Base-by-base conservation (phyloP, 1,139 yeast genomes). In the Suhomyces wounanorum region DNA sequence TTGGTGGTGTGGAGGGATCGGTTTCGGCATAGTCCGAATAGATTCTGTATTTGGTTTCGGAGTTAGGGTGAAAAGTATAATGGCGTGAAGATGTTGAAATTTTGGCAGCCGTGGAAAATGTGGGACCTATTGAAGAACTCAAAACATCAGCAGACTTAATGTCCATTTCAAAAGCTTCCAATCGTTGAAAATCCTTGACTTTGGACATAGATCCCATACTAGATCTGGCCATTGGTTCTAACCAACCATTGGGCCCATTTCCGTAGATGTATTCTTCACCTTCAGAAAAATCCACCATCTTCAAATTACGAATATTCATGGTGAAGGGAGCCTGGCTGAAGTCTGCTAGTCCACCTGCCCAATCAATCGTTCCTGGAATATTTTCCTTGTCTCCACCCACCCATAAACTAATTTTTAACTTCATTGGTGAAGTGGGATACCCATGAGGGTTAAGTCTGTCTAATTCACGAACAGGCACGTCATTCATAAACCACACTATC, bases 301-400 rank as follows among this genome's bases (percentile, higher is more conserved):
- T 46, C 13, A 75, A 51, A 47, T 68, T 64, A 35, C 57, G 62
- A 1, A 71, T 64, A 23, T 51, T 49, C 79, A 75, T 75, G 5
- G 57, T 48, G 49, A 67, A 73, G 0, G 81, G 80, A 25, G 64
- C 56, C 17, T 74, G 64, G 18, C 62, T 55, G 48, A 72, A 73
- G 54, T 72, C 69, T 16, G 78, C 73, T 33, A 59, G 58, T 14
- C 77, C 78, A 2, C 78, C 80, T 16, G 80, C 73, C 70, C 80
- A 71, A 56, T 70, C 74, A 55, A 78, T 73, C 36, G 81, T 77
- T 44, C 81, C 84, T 62, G 77, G 71, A 8, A 64, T 67, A 50
- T 73, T 74, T 14, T 69, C 72, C 49, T 72, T 66, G 54, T 78
- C 80, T 43, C 84, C 81, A 7, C 63, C 62, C 0, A 73, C 76